Base-by-base conservation (phyloP, 2,329 filamentous ascomycete genomes). In the Rosellinia necatrix region DNA sequence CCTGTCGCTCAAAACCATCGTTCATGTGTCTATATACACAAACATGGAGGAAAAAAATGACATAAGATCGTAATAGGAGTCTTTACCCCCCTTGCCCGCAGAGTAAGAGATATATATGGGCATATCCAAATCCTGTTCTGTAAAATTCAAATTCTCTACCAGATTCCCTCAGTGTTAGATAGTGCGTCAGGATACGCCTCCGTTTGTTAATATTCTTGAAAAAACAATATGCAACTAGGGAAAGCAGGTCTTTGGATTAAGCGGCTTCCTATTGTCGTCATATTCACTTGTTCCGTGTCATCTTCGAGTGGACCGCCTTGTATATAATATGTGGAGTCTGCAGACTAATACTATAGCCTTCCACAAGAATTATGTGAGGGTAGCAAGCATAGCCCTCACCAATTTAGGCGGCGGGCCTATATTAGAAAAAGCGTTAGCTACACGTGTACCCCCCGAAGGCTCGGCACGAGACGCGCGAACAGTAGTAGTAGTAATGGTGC, bases 311-410 rank as follows among this genome's bases (percentile, higher is more conserved):
- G 5, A 1, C n/a, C 37, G 15, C 8, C 9, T 25, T 21, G 10
- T 3, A 24, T 24, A n/a, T 12, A 17, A 22, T 15, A 19, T 49
- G 2, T 21, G 6, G 24, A 10, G 12, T 17, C 8, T 8, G 27
- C 4, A 32, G 22, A 19, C n/a, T 27, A 9, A 2, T 10, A 41
- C 12, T 25, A 13, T 7, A 17, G 6, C 24, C n/a, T n/a, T n/a
- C n/a, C 13, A 5, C n/a, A 42, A 22, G 21, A 24, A 17, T 46
- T 27, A 90, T 43, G 87, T 91, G 62, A 90, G 74, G 49, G 87
- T 90, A 49, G 81, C 81, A 72, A 91, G 76, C 87, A 90, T 89
- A 48, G 86, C 86, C 68, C 82, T 84, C 71, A 91, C 73, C 61
- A 89, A 72, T 54, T 75, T 78, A 53, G 87, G 84, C 59, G 82